Evolutionary conservation across 2,329 filamentous ascomycete genomes (phyloP), one percentile per base, ranked within the genome.

Genomic region (Pezicula rhizophila): DNA sequence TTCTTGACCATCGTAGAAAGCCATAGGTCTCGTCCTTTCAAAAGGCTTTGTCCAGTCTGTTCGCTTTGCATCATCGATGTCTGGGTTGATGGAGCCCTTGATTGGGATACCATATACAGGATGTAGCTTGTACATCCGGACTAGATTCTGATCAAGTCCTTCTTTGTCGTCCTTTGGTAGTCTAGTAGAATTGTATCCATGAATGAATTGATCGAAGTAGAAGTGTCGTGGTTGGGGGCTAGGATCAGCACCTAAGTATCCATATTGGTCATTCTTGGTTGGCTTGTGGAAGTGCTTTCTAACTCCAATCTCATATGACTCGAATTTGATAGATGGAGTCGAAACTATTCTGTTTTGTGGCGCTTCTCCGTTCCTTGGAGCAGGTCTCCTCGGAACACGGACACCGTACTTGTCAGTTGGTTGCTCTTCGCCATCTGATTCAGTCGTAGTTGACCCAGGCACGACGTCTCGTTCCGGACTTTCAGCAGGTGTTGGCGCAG

Each of bases 301-400:
- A 34, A 61, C 48, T 28, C 62, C 62, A 51, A 65, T 65, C 34
- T 65, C 62, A 46, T 56, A 44, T 5, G 55, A 47, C 10, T 64
- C 60, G 40, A 60, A 64, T 5, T 39, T 47, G 39, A 61, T 49
- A 42, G 51, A 55, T 10, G 55, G 50, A 15, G 55, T 49, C n/a
- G 51, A 47, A 8, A 58, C 54, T 20, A 58, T 51, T 42, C 60
- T 51, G 44, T 62, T 61, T 15, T 56, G 51, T 12, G 59, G 58
- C 20, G 50, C 48, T 17, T 56, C 53, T 20, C 56, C 54, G 39
- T 59, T 57, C 28, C 56, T 55, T 8, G 56, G 56, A 20, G 49
- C 55, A 12, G 51, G 51, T 40, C 59, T 57, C 20, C 57, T 60
- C 5, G 61, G 60, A 12, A 63, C 51, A 25, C 52, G 53, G n/a